Evolutionary conservation across 139 green algal species (phyloP), one percentile per base, ranked within the genome.

Genomic region (Spirogloea muscicola): DNA sequence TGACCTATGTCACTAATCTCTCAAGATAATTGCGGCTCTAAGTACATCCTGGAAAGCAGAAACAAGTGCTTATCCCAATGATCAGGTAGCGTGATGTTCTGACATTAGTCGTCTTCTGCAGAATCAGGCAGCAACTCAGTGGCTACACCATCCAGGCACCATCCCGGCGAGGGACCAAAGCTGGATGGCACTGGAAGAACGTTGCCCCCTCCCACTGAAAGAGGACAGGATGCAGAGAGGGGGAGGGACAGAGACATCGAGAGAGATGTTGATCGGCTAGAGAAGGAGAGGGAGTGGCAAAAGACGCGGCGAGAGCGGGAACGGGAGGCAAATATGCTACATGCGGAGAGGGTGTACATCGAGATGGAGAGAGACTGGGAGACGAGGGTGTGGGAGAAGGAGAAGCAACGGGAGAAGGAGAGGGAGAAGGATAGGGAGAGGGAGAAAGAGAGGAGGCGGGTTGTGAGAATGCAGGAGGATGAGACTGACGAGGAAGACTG

Each of bases 361-460:
- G 55, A 76, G 41, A 41, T 18, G 44, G 63, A 64, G 61, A n/a
- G 65, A 21, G 64, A 80, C 38, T 38, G 69, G 64, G 40, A 67
- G 64, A 31, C 33, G 36, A 29, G 48, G 72, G 72, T 77, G 65
- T 40, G 38, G 16, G 65, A 78, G 31, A 46, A 25, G 62, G 71
- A 44, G 72, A 48, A 55, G 63, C 34, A 58, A 62, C 21, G 62
- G 43, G 33, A 59, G 72, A 66, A 46, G 58, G 65, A 72, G 49
- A 69, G 65, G 65, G 65, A 34, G 62, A 74, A 80, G 69, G 42
- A 76, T 49, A 38, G 55, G 55, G 40, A 69, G 64, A 31, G 34
- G 49, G 52, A 76, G 5, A 33, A 63, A 68, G 41, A 25, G 9
- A 33, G 65, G 18, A 25, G 34, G 51, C 13, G 65, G 31, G 55